phyloP scores from a whole-genome alignment of 305 asterid genomes.

The Plantago coronopus region DNA sequence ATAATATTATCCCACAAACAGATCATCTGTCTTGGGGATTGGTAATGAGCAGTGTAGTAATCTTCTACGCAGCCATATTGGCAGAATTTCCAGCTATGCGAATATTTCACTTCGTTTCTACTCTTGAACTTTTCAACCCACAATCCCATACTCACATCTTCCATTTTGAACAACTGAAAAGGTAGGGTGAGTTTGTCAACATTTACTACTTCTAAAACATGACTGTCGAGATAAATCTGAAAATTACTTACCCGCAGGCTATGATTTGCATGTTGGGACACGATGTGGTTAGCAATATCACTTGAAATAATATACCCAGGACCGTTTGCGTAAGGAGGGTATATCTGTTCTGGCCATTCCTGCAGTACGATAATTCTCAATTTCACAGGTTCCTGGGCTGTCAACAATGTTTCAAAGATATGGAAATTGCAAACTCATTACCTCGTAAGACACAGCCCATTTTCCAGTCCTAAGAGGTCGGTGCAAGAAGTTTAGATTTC shows the following conservation, averaged over 20 bases:
- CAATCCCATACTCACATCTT: slow-evolving; percentile 99
- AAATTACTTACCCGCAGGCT: slow-evolving; percentile 65
- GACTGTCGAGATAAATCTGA: background rate
- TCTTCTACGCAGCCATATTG: slow-evolving; percentile 87
- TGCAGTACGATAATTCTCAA: slow-evolving; percentile 20
- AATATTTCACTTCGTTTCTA: slow-evolving; percentile 54
- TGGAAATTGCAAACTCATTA: slow-evolving; percentile 16
- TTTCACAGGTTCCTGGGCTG: too few species aligned
- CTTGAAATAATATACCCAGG: slow-evolving; percentile 83
- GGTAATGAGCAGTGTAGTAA: slow-evolving; percentile 95
- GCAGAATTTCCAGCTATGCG: slow-evolving; percentile 85
- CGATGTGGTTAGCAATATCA: slow-evolving; percentile 65
- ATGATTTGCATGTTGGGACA: slow-evolving; percentile 55
- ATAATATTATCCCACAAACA: slow-evolving; percentile 85
- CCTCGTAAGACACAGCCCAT: slow-evolving; percentile 97
- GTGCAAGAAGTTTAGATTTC: slow-evolving; percentile 86
- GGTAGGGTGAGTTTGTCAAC: background rate
- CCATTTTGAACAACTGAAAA: slow-evolving; percentile 91
- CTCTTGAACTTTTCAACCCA: slow-evolving; percentile 91
- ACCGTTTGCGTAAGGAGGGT: slow-evolving; percentile 97
- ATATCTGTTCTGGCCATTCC: slow-evolving; percentile 98
- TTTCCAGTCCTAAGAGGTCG: slow-evolving; percentile 92
- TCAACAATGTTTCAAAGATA: too few species aligned
- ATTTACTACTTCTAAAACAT: background rate
- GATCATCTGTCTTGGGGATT: slow-evolving; percentile 89